Evolutionary conservation across 2,329 filamentous ascomycete species (phyloP).

Genomic region (Cladosporium sp.): DNA sequence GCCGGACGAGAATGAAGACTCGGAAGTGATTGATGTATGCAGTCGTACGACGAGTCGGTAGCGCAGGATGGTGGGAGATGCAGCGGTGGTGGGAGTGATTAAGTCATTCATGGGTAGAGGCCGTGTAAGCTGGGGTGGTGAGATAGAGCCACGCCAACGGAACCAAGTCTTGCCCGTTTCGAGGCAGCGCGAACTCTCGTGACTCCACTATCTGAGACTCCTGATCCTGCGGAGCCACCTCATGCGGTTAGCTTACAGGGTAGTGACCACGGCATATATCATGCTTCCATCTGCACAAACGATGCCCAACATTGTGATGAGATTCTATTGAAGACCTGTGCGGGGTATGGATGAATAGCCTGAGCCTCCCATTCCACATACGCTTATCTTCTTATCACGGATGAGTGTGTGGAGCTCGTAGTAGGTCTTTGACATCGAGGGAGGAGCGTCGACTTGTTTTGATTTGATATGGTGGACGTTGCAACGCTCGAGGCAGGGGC

Average conservation of each 20-base stretch:
- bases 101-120: conserved; percentile 14
- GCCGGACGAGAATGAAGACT: background rate
- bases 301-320: background rate
- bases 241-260: background rate
- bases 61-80: background rate
- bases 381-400: background rate
- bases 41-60: background rate
- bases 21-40: background rate
- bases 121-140: conserved; percentile 17
- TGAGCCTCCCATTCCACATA: background rate
- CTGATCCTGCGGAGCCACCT: conserved; percentile 10
- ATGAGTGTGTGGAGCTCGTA: background rate
- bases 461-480: background rate
- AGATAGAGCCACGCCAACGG: conserved; percentile 16
- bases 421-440: fast-evolving
- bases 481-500: background rate
- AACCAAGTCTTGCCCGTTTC: conserved; percentile 4
- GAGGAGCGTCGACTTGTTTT: background rate
- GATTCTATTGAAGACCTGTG: background rate
- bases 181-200: conserved; percentile 13
- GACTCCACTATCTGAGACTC: conserved; percentile 2
- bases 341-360: background rate
- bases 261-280: background rate
- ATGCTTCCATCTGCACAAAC: background rate
- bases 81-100: conserved; percentile 5